These are phyloP conservation scores for Neurospora pannonica DNA, from an alignment of 495 filamentous ascomycete species.

Conservation along the genomic window DNA sequence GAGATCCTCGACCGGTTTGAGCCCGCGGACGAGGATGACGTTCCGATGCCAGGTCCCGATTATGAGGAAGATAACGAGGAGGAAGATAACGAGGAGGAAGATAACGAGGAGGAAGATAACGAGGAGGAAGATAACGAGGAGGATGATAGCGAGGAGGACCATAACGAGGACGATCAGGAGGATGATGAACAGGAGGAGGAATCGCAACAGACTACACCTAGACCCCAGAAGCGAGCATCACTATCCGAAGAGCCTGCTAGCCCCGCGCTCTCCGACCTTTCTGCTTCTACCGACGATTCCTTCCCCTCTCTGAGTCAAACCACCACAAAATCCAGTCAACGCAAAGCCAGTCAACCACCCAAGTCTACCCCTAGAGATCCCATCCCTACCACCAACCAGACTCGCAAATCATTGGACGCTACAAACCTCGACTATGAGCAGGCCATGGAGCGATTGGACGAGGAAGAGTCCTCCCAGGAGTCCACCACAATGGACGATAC, in stretches of 20 bases:
- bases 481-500: not conserved
- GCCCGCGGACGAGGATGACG: conserved; percentile 9
- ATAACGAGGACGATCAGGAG: conserved; percentile 2
- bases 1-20: conserved; percentile 15
- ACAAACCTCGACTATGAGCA: conserved; percentile 26
- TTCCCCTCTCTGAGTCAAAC: conserved; percentile 28
- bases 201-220: not conserved
- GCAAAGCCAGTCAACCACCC: not conserved
- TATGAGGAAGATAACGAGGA: not conserved
- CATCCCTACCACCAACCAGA: conserved; percentile 7
- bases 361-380: conserved; percentile 4
- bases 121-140: not conserved
- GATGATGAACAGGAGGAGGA: not conserved
- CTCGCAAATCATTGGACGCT: conserved; percentile 11
- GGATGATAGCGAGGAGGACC: not conserved
- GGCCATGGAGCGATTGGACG: conserved; percentile 26
- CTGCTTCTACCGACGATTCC: conserved; percentile 15
- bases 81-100: not conserved
- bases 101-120: not conserved
- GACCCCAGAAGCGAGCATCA: not conserved
- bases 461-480: conserved; percentile 9
- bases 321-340: not conserved
- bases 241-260: conserved; percentile 6
- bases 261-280: conserved; percentile 3
- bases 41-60: not conserved